Evolutionary conservation across 2,329 filamentous ascomycete species (phyloP), one percentile per base, ranked within the genome.

Genomic region (Hypoxylon sp.): DNA sequence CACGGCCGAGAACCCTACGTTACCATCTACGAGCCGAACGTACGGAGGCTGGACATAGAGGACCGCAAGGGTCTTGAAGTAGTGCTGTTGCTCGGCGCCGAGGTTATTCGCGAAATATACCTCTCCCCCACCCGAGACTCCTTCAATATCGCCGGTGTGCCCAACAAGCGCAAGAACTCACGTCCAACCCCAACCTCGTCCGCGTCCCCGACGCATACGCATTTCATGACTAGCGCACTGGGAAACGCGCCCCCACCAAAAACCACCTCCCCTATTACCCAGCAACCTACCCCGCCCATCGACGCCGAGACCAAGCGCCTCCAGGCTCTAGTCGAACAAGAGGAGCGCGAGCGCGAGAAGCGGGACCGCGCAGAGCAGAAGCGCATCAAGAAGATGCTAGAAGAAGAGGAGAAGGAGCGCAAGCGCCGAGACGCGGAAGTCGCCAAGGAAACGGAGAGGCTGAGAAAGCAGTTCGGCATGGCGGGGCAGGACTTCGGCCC

Each of bases 21-120:
- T 64, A 97, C 94, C 1, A 86, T 99, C 45, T 98, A 98, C 82
- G 93, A 99, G 79, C 93, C 95, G 4, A 98, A 98, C 77, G 85
- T 98, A 76, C 90, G 91, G 67, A 87, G 96, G 5, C 91, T 98
- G 10, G 94, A 98, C 46, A 89, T 98, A 68, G 94, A 99, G 79
- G 96, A 99, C 79, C 89, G 91, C 63, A 98, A 98, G 79, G 96
- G 96, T 0, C 83, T 98, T 3, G 96, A 99, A 77, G 87, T 98
- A 0, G 90, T 94, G 1, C 80, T 98, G 17, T 77, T 91, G 19
- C 79, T 91, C 19, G 84, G 87, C 28, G 87, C 89, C 0, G 86
- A 89, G 72, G 86, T 89, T 32, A 89, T 92, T 64, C 85, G 87
- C 46, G 90, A 92, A 72, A 81, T 92, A 43, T 91, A 87, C 73